Evolutionary conservation across 768 basidiomycete species (phyloP).

Genomic region (Tricholoma flavovirens): DNA sequence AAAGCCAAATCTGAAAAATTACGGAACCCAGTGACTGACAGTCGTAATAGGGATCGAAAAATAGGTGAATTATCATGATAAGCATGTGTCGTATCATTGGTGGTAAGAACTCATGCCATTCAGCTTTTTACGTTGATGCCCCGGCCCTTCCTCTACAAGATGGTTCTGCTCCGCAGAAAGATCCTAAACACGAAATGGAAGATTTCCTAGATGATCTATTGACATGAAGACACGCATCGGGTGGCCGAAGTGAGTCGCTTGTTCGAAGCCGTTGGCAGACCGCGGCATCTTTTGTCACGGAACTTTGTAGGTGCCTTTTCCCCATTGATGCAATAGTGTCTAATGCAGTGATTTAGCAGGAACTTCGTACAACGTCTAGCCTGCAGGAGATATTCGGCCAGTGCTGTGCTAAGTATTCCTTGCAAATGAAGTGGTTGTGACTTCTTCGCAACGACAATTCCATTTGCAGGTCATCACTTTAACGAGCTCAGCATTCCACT

Average conservation of each 20-base stretch:
- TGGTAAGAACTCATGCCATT: not conserved
- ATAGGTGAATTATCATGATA: constrained; percentile 29
- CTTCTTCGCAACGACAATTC: no score
- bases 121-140: constrained; percentile 12
- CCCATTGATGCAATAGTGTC: not conserved
- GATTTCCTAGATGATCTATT: constrained; percentile 9
- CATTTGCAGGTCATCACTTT: no score
- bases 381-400: no score
- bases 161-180: not conserved
- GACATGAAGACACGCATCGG: not conserved
- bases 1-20: constrained; percentile 49
- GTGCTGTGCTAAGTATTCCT: no score
- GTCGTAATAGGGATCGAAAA: constrained; percentile 30
- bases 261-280: not conserved
- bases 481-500: no score
- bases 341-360: not conserved
- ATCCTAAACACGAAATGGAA: constrained; percentile 13
- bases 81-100: not conserved
- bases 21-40: constrained; percentile 27
- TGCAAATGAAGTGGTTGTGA: no score
- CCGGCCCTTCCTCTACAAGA: constrained; percentile 16
- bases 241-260: not conserved
- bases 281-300: not conserved
- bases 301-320: not conserved
- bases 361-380: no score